A percentile compares a stretch with the other conserved stretches of the same genome.
Evolutionary conservation across 2,329 filamentous ascomycete species (phyloP).

Genomic region (Penicillium sp.): DNA sequence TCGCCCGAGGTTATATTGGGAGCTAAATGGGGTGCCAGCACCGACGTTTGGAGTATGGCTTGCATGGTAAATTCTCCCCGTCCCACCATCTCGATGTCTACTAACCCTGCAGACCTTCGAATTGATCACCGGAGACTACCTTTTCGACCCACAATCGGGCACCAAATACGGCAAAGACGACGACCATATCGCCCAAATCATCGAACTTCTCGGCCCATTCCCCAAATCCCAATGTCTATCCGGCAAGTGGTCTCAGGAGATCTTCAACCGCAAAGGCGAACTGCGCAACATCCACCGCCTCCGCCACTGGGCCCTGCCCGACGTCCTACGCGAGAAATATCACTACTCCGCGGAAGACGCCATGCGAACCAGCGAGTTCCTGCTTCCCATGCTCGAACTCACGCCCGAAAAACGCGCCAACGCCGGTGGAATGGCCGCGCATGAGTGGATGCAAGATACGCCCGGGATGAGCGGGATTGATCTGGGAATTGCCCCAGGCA

Average conservation of each 20-base stretch:
- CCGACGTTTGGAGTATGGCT: slow-evolving; percentile 99
- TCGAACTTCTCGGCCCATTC: slow-evolving; percentile 89
- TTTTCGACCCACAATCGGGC: slow-evolving; percentile 96
- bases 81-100: background rate
- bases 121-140: slow-evolving; percentile 94
- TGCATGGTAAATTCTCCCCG: slow-evolving; percentile 69
- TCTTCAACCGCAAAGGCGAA: slow-evolving; percentile 96
- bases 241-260: slow-evolving; percentile 97
- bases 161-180: slow-evolving; percentile 99
- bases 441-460: slow-evolving; percentile 76
- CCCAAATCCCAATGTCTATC: slow-evolving; percentile 86
- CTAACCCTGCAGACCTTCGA: slow-evolving; percentile 70
- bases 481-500: slow-evolving; percentile 72
- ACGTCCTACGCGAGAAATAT: slow-evolving; percentile 93
- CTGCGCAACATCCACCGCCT: slow-evolving; percentile 94
- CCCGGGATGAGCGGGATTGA: slow-evolving; percentile 79
- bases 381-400: slow-evolving; percentile 86
- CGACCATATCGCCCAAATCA: slow-evolving; percentile 98
- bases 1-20: slow-evolving; percentile 96
- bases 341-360: slow-evolving; percentile 83
- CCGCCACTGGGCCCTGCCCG: slow-evolving; percentile 89
- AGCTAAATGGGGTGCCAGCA: slow-evolving; percentile 98
- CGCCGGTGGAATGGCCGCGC: slow-evolving; percentile 88
- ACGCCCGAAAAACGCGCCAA: slow-evolving; percentile 86
- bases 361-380: slow-evolving; percentile 72